Base-by-base conservation (phyloP, 2,329 filamentous ascomycete genomes). In the Fusarium pininemorale region DNA sequence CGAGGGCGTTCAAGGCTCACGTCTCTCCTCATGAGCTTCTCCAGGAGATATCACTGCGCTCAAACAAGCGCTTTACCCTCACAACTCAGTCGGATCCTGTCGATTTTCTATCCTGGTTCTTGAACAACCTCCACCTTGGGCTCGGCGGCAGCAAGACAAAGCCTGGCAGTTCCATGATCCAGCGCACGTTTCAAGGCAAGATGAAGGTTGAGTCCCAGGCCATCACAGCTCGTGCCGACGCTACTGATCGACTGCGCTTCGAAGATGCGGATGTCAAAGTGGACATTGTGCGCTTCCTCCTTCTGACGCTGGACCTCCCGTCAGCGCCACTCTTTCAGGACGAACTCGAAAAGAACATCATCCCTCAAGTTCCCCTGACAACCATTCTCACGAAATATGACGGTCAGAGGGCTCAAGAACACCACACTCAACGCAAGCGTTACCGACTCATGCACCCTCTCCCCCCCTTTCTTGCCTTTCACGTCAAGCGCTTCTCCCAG, bases 11-110 rank as follows among this genome's bases (percentile, higher is more conserved):
- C 88, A 97, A 97, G 83, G 92, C 93, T 9, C 96, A 99, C 82
- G 96, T 99, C 59, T 98, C 96, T 15, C 96, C 96, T 0, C 96
- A 99, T 86, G 96, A 99, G 83, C 89, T 99, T 37, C 91, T 99
- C 4, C 96, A 99, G 83, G 96, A 98, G 81, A 93, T 99, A 73
- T 93, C 95, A 3, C 86, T 98, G 47, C 92, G 92, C 55, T 98
- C 95, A 38, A 95, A 92, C 76, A 98, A 98, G 84, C 94, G 93
- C 72, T 99, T 98, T 84, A 96, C 93, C 10, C 87, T 98, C 55
- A 97, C 95, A 0, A 87, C 91, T 35, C 96, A 98, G 84, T 96
- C 95, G 26, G 96, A 99, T 81, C 96, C 96, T 1, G 95, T 98
- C 69, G 96, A 99, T 53, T 98, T 99, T 79, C 87, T 99, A 51